Percentiles rank a stretch among this genome's conserved stretches.
These are phyloP conservation scores for Fraxinus americana DNA, from an alignment of 257 asterid species.

Conservation along the genomic window DNA sequence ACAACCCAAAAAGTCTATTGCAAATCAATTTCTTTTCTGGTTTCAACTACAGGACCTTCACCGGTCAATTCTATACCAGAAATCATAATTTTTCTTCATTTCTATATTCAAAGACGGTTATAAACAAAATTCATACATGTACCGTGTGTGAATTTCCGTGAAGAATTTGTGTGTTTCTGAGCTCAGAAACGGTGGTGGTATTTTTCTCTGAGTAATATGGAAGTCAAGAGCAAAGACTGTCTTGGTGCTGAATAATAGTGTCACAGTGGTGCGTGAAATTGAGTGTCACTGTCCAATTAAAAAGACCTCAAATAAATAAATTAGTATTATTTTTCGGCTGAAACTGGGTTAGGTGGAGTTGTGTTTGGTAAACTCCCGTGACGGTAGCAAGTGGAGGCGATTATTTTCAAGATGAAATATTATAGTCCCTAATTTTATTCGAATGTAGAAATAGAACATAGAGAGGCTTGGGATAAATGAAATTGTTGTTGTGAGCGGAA, in stretches of 20 bases:
- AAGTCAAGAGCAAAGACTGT: constrained; percentile 30
- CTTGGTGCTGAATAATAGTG: constrained; percentile 3
- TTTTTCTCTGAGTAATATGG: constrained; percentile 27
- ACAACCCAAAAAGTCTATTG: constrained; percentile 42
- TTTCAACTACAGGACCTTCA: constrained; percentile 32
- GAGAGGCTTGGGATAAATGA: no score
- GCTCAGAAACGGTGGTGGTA: constrained; percentile 13
- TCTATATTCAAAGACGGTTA: constrained; percentile 16
- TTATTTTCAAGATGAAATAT: no score
- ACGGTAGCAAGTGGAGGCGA: no score
- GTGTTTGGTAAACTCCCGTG: not conserved
- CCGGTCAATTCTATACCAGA: constrained; percentile 49
- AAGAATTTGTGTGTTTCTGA: not conserved
- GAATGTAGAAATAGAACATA: no score
- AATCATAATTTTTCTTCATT: constrained; percentile 24
- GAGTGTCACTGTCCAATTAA: constrained; percentile 16
- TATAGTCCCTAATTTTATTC: no score
- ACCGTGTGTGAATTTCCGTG: not conserved
- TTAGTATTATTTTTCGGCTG: not conserved
- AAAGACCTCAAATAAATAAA: not conserved
- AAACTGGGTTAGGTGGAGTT: not conserved
- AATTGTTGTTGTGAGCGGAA: no score
- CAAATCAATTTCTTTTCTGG: constrained; percentile 30
- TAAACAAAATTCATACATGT: not conserved
- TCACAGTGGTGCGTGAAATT: not conserved